A percentile compares a stretch with the other conserved stretches of the same genome.
These are phyloP conservation scores for Euphorbia pulcherrima DNA, from an alignment of 345 rosid genomes.

Conservation along the genomic window DNA sequence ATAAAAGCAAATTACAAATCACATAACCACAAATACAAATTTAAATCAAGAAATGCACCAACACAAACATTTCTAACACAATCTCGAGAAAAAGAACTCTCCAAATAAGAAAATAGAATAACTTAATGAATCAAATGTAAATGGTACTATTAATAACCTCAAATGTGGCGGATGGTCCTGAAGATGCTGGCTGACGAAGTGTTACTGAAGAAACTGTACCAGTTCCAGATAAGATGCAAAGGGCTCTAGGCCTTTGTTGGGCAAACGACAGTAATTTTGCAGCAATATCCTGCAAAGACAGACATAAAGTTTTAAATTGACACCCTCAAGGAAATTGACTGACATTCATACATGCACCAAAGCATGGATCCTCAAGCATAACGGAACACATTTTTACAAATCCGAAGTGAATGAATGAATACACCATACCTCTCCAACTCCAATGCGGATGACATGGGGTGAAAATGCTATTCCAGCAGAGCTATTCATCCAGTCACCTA, in stretches of 20 bases:
- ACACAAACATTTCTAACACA: no score
- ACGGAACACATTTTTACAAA: background rate
- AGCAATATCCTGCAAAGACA: conserved; percentile 63
- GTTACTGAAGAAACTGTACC: conserved; percentile 89
- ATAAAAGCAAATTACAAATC: no score
- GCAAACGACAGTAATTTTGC: conserved; percentile 73
- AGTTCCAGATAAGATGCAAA: conserved; percentile 89
- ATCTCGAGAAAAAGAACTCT: background rate
- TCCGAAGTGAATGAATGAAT: conserved; percentile 6
- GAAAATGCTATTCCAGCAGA: conserved; percentile 96
- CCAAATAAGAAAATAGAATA: background rate
- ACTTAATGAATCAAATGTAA: background rate
- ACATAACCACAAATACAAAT: background rate
- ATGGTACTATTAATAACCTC: conserved; percentile 51
- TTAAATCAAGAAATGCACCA: no score
- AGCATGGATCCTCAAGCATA: no score
- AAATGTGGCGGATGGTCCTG: conserved; percentile 49
- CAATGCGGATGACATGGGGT: conserved; percentile 79
- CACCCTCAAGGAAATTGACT: no score
- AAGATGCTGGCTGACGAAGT: conserved; percentile 72
- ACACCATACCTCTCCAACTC: conserved; percentile 70
- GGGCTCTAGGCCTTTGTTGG: conserved; percentile 86
- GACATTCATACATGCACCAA: no score
- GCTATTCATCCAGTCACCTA: conserved; percentile 99
- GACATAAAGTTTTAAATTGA: background rate